phyloP scores from a whole-genome alignment of 352 stramenopile species.

The Pythium guiyangense region DNA sequence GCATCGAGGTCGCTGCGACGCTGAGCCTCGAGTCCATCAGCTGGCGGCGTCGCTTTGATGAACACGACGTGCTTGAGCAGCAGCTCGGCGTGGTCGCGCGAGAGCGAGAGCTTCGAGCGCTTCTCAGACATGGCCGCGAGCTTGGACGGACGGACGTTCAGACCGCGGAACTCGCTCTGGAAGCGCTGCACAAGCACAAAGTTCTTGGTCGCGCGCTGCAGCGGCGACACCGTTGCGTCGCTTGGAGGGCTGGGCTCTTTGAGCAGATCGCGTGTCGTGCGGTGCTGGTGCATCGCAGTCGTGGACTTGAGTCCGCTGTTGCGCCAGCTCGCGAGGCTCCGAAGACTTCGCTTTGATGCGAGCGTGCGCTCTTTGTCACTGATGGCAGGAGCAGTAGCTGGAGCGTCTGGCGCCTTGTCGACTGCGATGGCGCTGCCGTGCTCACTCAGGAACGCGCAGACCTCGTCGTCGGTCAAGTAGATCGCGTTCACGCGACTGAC shows the following conservation, averaged over 20 bases:
- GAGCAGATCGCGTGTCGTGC: conserved; percentile 1
- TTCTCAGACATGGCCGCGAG: conserved; percentile 31
- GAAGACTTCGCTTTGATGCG: conserved; percentile 1
- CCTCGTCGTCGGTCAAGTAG: conserved; percentile 58
- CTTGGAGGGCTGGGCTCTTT: neutral
- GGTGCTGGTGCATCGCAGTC: conserved; percentile 13
- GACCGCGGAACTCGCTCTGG: conserved; percentile 38
- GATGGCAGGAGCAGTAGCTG: neutral
- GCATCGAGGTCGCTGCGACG: neutral
- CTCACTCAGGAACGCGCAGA: conserved; percentile 18
- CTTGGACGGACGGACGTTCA: conserved; percentile 31
- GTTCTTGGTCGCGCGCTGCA: conserved; percentile 3
- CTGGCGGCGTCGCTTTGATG: conserved; percentile 12
- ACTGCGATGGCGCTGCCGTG: neutral
- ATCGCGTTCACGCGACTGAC: conserved; percentile 39
- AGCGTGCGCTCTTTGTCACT: neutral
- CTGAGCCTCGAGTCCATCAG: neutral
- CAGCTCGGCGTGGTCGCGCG: conserved; percentile 36
- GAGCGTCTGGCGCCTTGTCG: neutral
- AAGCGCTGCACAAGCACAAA: conserved; percentile 26
- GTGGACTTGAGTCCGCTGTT: conserved; percentile 17
- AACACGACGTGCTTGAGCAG: conserved; percentile 47
- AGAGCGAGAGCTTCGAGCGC: conserved; percentile 31
- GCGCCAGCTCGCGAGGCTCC: conserved; percentile 13
- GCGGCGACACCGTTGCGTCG: neutral